Evolutionary conservation across 2,329 filamentous ascomycete species (phyloP), one percentile per base, ranked within the genome.

Genomic region (Helotiales sp.): DNA sequence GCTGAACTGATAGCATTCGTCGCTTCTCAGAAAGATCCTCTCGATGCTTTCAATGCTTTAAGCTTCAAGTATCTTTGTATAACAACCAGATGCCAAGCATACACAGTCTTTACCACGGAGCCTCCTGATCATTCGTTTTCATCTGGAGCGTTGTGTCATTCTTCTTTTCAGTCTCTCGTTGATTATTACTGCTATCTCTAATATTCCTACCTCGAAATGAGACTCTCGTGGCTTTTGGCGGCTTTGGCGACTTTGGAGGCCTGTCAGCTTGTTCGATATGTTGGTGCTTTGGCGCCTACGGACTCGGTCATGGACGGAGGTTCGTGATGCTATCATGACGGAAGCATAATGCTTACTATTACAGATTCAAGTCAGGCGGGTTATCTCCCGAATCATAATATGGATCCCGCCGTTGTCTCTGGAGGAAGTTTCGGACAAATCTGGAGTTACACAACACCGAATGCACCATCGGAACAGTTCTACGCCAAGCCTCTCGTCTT

Each of bases 341-440:
- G 9, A 22, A 5, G 13, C 3, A 13, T 19, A 1, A n/a, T 36
- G 10, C 36, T 56, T 27, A 56, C 19, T 15, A 22, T 36, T 38
- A 27, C 38, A 57, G 60, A 62, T 49, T 47, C 46, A 13, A 29
- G 31, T 1, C 57, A 60, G 36, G 49, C 57, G 0, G 57, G 57
- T 12, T 62, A 62, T 33, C 51, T 60, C 8, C 57, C 60, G 47
- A 62, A 59, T 50, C 57, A 62, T 38, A 62, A 62, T 44, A 58
- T 62, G 46, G 57, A 62, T 44, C 60, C 60, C 7, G 40, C 46
- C 17, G 48, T 55, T n/a, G 52, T 60, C 17, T 24, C 36, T 42
- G 46, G 57, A 36, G 55, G 55, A 13, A 42, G 34, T 40, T 62
- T 57, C 36, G 60, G 60, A 1, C 51, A 57, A 25, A 51, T 62